Evolutionary conservation across 495 filamentous ascomycete genomes (phyloP), one percentile per base, ranked within the genome.

Genomic region (Penicillium paxilli): DNA sequence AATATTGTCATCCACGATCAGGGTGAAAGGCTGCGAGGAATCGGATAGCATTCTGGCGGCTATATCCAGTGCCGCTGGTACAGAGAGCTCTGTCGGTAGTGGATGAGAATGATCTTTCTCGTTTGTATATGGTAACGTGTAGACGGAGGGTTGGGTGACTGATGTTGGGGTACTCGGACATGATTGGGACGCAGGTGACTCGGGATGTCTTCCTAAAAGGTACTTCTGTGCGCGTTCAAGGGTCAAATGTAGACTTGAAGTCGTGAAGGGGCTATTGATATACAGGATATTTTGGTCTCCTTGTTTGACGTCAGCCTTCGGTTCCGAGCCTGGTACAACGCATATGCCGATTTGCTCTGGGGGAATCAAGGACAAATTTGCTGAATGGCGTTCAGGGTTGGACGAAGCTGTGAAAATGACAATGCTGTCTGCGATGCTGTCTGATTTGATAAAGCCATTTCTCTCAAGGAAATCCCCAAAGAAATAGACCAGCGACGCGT

Each of bases 1-100:
- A 2, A 22, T 20, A 30, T 61, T 61, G n/a, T 61, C 58, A 25
- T 61, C 58, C 2, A 61, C 54, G 12, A 61, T 49, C 9, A 61
- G 24, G 16, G 42, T 23, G 16, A 44, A 22, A 17, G 58, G 50
- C 5, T 33, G 32, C 2, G 50, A 17, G 16, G 53, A 24, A 5
- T 28, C 21, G 16, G 28, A 19, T 20, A 11, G 10, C 2, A 14
- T 7, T 10, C 26, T n/a, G 17, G 22, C 10, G 8, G n/a, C 9
- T 2, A 1, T 33, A 20, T 22, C 1, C 16, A 11, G n/a, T 48
- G 26, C 3, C 10, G 28, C 2, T 9, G 28, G 25, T 3, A 12
- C 10, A 11, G 28, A 32, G 14, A 32, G 1, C 9, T 32, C 10
- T 32, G 10, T 32, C 6, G 9, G 28, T 8, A 4, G 14, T 26